Evolutionary conservation across 202 grass and related monocot species (phyloP), one percentile per base, ranked within the genome.

Genomic region (Setaria italica): DNA sequence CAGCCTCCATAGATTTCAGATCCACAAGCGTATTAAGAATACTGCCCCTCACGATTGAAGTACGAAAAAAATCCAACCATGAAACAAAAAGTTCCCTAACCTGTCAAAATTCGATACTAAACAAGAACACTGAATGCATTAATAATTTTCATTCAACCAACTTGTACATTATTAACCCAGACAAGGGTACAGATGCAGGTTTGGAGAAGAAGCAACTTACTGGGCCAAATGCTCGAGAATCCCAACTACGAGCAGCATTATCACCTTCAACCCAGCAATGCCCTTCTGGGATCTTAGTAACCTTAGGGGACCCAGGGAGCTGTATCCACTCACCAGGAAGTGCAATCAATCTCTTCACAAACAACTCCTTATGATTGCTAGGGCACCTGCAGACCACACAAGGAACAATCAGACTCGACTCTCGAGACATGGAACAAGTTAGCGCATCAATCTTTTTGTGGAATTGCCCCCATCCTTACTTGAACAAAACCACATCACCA

Each of bases 261-360:
- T 95, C 93, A 78, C 93, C 93, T 88, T 95, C 93, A 82, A 92
- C 86, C 88, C 92, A 94, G 67, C 92, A 92, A 74, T 92, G 88
- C 37, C 92, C 92, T 77, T 82, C 72, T 12, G 85, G 90, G 46
- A 94, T 82, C 76, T 90, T 92, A 54, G 90, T 47, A 67, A 90
- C 73, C n/a, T 88, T 84, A n/a, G 54, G 57, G 30, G 87, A 84
- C 5, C 68, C 80, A 37, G 87, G 92, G 59, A 86, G 12, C 72
- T 78, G 82, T 25, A 94, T 49, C 88, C 82, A 88, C 47, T 94
- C 92, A 58, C 90, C 90, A 50, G 92, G 92, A 41, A 94, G 82
- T 1, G 75, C 92, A 84, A 94, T 92, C 74, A 94, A 70, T 72
- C 90, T 92, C 76, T 94, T 92, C 39, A 91, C 90, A 54, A 94